Evolutionary conservation across 179 eudicot species (phyloP), one percentile per base, ranked within the genome.

Genomic region (Pouteria campechiana): DNA sequence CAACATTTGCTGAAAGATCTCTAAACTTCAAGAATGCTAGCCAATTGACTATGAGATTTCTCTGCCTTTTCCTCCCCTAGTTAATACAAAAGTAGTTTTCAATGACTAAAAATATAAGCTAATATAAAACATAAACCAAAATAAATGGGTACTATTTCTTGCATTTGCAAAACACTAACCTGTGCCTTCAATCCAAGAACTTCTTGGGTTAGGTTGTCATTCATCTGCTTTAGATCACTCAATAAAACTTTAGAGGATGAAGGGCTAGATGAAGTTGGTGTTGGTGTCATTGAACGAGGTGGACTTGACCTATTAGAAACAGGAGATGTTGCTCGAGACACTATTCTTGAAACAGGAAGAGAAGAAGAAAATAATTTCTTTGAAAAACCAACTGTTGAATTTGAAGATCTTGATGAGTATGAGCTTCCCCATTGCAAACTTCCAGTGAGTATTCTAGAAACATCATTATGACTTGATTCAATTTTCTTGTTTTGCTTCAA

Each of bases 271-370:
- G 60, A 53, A n/a, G n/a, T n/a, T 16, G 55, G 50, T 19, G 64
- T 43, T 25, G 63, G 46, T 24, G 55, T 42, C 16, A 62, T 40
- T 19, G 81, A 46, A 41, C 42, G 50, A 45, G 45, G 42, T 32
- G 73, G 73, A 51, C 56, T 71, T 55, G 66, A 55, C 52, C 73
- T 57, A 30, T 57, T 64, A 6, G 60, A 70, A 68, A 75, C 56
- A 47, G 97, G 97, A 54, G 95, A 80, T 50, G 80, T 53, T 50
- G 85, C 65, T 27, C 79, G 73, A 49, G 94, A 84, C 43, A 50
- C 57, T 24, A 70, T 65, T 65, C 79, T 75, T 20, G 85, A 68
- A 62, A 67, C 68, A 63, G 95, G 85, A 52, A 72, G 70, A 63
- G 83, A 75, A 58, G 73, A 65, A n/a, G 88, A 73, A 25, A 55